phyloP scores from a whole-genome alignment of 1,139 yeast genomes.

The Geotrichum europaeum region DNA sequence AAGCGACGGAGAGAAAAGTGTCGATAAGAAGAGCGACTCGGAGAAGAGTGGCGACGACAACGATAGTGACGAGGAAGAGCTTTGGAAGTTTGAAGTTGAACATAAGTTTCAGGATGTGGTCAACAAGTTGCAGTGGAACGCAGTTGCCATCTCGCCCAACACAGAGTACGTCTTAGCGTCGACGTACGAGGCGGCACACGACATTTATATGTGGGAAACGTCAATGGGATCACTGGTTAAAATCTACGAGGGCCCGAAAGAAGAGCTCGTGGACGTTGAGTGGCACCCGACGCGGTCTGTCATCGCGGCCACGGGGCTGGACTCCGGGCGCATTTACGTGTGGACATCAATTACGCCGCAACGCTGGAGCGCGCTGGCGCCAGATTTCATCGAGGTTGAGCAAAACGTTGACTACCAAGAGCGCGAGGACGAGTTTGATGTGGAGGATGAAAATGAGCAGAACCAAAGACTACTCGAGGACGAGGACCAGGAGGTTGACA shows the following conservation, averaged over 20 bases:
- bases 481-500: constrained; percentile 73
- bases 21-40: background rate
- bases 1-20: constrained; percentile 2
- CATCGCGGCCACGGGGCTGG: constrained; percentile 84
- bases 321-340: constrained; percentile 71
- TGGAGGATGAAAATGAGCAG: constrained; percentile 59
- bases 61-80: background rate
- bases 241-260: constrained; percentile 89
- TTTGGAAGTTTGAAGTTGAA: constrained; percentile 60
- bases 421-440: constrained; percentile 87
- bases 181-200: constrained; percentile 82
- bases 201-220: constrained; percentile 90
- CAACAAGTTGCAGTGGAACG: constrained; percentile 83
- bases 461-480: constrained; percentile 53
- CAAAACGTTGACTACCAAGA: constrained; percentile 87
- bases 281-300: constrained; percentile 77
- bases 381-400: constrained; percentile 92
- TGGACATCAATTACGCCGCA: constrained; percentile 86
- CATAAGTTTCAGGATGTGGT: constrained; percentile 90
- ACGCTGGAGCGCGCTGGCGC: constrained; percentile 95
- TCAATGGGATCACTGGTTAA: constrained; percentile 79
- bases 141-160: constrained; percentile 64
- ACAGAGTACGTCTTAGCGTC: constrained; percentile 87
- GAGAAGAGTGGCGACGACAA: constrained; percentile 25
- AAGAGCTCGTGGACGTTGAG: constrained; percentile 64